Base-by-base conservation (phyloP, 2,329 filamentous ascomycete genomes). In the Verticillium longisporum region DNA sequence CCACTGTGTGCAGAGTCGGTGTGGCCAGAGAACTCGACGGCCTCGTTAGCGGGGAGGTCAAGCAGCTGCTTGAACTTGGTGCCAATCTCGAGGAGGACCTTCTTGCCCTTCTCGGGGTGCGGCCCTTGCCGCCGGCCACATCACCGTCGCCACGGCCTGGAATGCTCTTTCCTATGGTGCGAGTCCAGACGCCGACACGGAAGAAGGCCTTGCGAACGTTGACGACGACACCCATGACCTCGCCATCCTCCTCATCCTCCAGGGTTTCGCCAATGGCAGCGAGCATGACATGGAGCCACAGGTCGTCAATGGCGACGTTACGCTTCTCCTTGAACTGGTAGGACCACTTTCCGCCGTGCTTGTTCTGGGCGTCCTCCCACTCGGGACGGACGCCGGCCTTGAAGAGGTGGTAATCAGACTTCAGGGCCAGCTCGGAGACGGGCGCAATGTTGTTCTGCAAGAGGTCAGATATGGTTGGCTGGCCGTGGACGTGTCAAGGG, bases 331-430 rank as follows among this genome's bases (percentile, higher is more conserved):
- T 96, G 88, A 97, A 97, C 72, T 91, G 89, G 80, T 96, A 98
- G 32, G 94, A 93, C 95, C 95, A 99, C 80, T 97, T 97, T 78
- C 95, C 95, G 69, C 95, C 95, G 75, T 98, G 92, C 85, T 98
- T 99, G 83, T 99, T 99, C 81, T 98, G 92, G 32, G 87, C 83
- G 75, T 99, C 95, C 78, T 99, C 95, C 95, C 95, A 99, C 79
- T 99, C 96, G 38, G 95, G 95, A 66, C 95, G 91, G 65, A 99
- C 91, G 67, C 93, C 93, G 70, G 89, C 89, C 83, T 99, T 99
- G 89, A 99, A 99, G 55, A 99, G 90, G 74, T 99, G 96, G 80
- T 99, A 99, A 77, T 99, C 95, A 73, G 95, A 97, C 83, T 99
- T 99, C 73, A 96, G 88, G 55, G 93, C 91, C 54, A 99, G 88